Base-by-base conservation (phyloP, 1,284 basidiomycete genomes). In the Microbotryum lychnidis-dioicae region DNA sequence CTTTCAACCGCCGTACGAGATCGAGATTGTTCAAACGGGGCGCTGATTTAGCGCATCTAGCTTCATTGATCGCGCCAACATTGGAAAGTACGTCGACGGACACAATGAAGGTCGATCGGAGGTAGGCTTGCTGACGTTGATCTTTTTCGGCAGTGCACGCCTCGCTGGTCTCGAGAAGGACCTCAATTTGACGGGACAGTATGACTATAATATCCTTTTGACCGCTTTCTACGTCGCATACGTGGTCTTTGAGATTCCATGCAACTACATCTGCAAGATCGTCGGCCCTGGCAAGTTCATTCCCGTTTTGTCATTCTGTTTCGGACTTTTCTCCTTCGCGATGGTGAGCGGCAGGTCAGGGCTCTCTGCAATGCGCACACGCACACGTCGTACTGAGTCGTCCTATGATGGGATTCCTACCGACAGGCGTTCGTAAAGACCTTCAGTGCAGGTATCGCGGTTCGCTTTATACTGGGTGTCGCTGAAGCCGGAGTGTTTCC, bases 91-190 rank as follows among this genome's bases (percentile, higher is more conserved):
- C 6, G 37, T 42, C 37, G 14, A 42, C 5, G 37, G 9, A 42
- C 37, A 6, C 16, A 42, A 4, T 42, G 16, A 42, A 42, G 14
- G 14, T 12, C 37, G 37, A 18, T 18, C 12, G 37, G 14, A 42
- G 37, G 37, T 42, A 18, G 37, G 16, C 6, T 42, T 12, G 37
- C 37, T 42, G 12, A 42, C 14, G 6, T 42, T 18, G 14, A 42
- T 8, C 14, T 16, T 6, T 42, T 42, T 42, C 16, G 37, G 16
- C 37, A 42, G 37, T 67, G 84, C 84, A 37, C 77, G 80, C 2
- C 77, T 84, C 2, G 83, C 83, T 9, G 83, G 83, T 7, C 71
- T 85, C 33, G 79, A 82, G 67, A 79, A 74, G 48, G 78, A 80
- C 51, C 75, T 85, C 46, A 66, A 76, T n/a, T 77, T 85, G 74